These are phyloP conservation scores for Grosmannia serpens DNA, from an alignment of 2,329 filamentous ascomycete species.

Conservation along the genomic window DNA sequence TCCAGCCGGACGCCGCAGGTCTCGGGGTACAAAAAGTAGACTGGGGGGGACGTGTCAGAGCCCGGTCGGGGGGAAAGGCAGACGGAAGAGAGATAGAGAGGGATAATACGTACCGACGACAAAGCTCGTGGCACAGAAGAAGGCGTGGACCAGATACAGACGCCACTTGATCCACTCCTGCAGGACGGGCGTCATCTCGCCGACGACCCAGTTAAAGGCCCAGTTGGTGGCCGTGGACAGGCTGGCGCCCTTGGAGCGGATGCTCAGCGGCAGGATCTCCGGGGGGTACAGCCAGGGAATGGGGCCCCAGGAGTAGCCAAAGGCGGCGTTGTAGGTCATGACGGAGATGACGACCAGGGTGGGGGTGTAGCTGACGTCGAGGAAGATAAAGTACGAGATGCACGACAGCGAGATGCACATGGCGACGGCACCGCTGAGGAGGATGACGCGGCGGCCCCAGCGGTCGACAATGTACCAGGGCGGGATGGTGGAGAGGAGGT, in stretches of 20 bases:
- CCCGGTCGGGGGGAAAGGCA: too few species aligned
- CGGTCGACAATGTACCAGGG: constrained; percentile 95
- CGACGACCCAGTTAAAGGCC: constrained; percentile 97
- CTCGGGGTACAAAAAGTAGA: constrained; percentile 96
- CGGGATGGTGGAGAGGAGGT: constrained; percentile 82
- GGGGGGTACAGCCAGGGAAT: constrained; percentile 98
- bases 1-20: constrained; percentile 91
- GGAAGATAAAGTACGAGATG: constrained; percentile 92
- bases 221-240: constrained; percentile 94
- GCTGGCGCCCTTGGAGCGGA: constrained; percentile 92
- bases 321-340: constrained; percentile 97
- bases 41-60: constrained; percentile 30
- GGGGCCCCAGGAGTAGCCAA: constrained; percentile 90
- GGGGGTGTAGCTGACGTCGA: constrained; percentile 69
- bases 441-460: constrained; percentile 79
- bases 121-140: constrained; percentile 92
- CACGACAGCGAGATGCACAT: constrained; percentile 82
- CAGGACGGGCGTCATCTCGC: constrained; percentile 85
- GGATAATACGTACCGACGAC: constrained; percentile 91
- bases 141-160: constrained; percentile 87
- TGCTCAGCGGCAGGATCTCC: constrained; percentile 94
- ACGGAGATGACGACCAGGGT: constrained; percentile 85
- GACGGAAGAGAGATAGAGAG: constrained; percentile 28
- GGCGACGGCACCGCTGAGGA: constrained; percentile 77
- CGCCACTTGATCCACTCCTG: constrained; percentile 91